Percentiles rank a stretch among this genome's conserved stretches.
These are phyloP conservation scores for Polytrichum commune DNA, from an alignment of 225 moss, liverwort and hornwort genomes.

Conservation along the genomic window DNA sequence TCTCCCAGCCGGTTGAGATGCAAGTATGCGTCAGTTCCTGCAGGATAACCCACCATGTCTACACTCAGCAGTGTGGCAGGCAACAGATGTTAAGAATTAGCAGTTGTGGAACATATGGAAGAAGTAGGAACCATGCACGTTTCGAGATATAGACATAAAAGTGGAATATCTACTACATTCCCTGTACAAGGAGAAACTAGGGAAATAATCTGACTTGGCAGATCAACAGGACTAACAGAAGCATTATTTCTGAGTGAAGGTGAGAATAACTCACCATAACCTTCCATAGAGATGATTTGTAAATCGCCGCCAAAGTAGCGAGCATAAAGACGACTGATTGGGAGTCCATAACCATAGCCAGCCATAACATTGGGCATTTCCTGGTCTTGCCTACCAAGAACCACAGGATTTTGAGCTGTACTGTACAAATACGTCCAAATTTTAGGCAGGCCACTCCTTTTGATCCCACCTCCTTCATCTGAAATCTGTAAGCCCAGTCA, in stretches of 20 bases:
- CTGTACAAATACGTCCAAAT: constrained; percentile 92
- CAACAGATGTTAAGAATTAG: neutral
- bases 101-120: neutral
- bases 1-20: constrained; percentile 91
- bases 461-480: constrained; percentile 93
- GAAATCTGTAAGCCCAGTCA: constrained; percentile 55
- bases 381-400: constrained; percentile 53
- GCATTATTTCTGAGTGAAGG: too few species aligned
- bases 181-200: too few species aligned
- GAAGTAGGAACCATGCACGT: too few species aligned
- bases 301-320: constrained; percentile 93
- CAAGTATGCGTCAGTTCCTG: constrained; percentile 99
- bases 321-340: constrained; percentile 84
- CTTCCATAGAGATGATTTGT: constrained; percentile 92
- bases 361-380: constrained; percentile 82
- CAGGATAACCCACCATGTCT: constrained; percentile 14
- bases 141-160: too few species aligned
- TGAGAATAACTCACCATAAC: constrained; percentile 52
- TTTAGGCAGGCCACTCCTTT: constrained; percentile 82
- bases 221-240: too few species aligned
- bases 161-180: too few species aligned
- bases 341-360: constrained; percentile 92
- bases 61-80: neutral
- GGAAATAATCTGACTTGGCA: too few species aligned
- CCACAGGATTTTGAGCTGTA: constrained; percentile 64